These are phyloP conservation scores for Epithemia pelagica DNA, from an alignment of 108 stramenopile genomes.

Conservation along the genomic window DNA sequence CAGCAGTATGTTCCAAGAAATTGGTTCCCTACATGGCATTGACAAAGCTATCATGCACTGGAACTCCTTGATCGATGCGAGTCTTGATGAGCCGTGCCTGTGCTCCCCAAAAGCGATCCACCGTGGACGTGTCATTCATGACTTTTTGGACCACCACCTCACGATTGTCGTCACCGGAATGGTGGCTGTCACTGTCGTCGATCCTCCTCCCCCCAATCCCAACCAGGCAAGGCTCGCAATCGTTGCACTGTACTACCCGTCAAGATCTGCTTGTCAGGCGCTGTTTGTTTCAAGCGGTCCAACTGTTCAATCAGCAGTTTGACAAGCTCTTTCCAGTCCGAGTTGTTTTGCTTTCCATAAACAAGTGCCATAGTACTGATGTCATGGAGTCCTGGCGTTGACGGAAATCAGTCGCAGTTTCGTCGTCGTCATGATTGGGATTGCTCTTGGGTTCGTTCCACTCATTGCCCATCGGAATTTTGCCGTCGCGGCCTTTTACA, in stretches of 20 bases:
- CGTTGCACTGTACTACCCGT: slow-evolving; percentile 9
- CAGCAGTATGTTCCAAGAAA: background rate
- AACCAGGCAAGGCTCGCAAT: slow-evolving; percentile 24
- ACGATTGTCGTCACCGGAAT: background rate
- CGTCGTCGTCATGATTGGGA: background rate
- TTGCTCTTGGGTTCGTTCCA: slow-evolving; percentile 53
- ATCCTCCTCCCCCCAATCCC: slow-evolving; percentile 23
- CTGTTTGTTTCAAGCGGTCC: slow-evolving; percentile 23
- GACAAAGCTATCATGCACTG: slow-evolving; percentile 27
- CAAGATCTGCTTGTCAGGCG: slow-evolving; percentile 14
- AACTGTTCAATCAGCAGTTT: slow-evolving; percentile 27
- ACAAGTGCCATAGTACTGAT: slow-evolving; percentile 24
- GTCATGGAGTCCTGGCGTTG: slow-evolving; percentile 32
- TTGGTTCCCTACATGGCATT: slow-evolving; percentile 25
- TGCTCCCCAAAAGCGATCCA: slow-evolving; percentile 26
- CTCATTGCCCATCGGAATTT: slow-evolving; percentile 71
- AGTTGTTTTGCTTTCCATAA: slow-evolving; percentile 30
- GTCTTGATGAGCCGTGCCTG: slow-evolving; percentile 27
- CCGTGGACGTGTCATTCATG: slow-evolving; percentile 10
- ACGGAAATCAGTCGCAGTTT: slow-evolving; percentile 65
- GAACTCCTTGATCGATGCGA: slow-evolving; percentile 26
- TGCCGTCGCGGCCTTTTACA: slow-evolving; percentile 46
- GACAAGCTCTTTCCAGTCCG: slow-evolving; percentile 29
- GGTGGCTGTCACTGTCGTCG: background rate
- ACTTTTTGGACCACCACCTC: slow-evolving; percentile 7